These are phyloP conservation scores for Starmerella bombicola DNA, from an alignment of 805 yeast genomes.

Conservation along the genomic window DNA sequence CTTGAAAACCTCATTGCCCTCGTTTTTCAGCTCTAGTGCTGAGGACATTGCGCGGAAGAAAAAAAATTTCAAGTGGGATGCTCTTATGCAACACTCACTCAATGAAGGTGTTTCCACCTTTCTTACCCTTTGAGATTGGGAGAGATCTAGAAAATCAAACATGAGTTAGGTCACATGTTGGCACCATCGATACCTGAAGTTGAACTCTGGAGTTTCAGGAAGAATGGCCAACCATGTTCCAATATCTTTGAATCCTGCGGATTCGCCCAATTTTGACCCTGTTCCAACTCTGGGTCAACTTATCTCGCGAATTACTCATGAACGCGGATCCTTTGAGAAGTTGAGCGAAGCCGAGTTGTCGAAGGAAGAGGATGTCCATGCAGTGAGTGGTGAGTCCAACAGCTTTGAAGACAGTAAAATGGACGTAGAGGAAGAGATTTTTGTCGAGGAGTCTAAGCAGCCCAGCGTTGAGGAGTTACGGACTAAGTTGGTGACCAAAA, in stretches of 20 bases:
- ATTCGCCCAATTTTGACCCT: conserved; percentile 1
- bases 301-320: conserved; percentile 46
- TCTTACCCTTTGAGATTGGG: too few relatives aligned
- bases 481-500: conserved; percentile 20
- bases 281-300: conserved; percentile 27
- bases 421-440: conserved; percentile 1
- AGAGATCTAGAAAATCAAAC: too few relatives aligned
- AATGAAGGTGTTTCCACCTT: too few relatives aligned
- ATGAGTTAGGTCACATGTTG: too few relatives aligned
- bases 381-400: conserved; percentile 19
- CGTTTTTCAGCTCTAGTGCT: conserved; percentile 34
- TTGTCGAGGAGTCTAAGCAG: not conserved
- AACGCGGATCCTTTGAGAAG: conserved; percentile 47
- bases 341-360: conserved; percentile 44
- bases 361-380: not conserved
- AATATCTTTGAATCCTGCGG: conserved; percentile 21
- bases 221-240: not conserved
- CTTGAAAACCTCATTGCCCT: conserved; percentile 58
- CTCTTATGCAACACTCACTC: too few relatives aligned
- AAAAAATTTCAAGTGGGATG: too few relatives aligned
- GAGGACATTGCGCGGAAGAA: conserved; percentile 1
- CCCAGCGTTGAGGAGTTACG: conserved; percentile 22
- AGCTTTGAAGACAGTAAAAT: conserved; percentile 14
- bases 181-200: too few relatives aligned
- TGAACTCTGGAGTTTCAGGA: too few relatives aligned